Evolutionary conservation across 179 eudicot genomes (phyloP).

Genomic region (Heliamphora pulchella): DNA sequence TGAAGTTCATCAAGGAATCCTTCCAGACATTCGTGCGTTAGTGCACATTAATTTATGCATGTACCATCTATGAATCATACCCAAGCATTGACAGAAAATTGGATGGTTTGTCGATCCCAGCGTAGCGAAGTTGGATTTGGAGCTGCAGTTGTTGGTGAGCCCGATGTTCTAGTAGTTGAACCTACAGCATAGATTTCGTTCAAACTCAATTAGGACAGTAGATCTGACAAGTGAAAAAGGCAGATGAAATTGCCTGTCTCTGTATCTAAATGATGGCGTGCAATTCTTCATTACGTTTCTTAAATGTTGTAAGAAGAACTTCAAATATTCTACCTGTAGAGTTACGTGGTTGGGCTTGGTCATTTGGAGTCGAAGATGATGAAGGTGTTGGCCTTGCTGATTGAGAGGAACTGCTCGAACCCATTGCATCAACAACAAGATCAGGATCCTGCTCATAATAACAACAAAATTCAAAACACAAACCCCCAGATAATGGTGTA

Average conservation of each 20-base stretch:
- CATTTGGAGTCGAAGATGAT: slow-evolving; percentile 13
- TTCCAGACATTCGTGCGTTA: neutral
- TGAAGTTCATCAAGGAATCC: neutral
- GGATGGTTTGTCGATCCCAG: slow-evolving; percentile 78
- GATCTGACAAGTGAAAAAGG: too few species aligned
- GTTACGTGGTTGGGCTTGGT: slow-evolving; percentile 5
- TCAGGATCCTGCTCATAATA: slow-evolving; percentile 42
- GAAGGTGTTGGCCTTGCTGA: slow-evolving; percentile 13
- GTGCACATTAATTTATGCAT: neutral
- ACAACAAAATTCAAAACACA: neutral
- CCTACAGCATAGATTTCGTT: slow-evolving; percentile 31
- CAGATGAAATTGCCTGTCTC: too few species aligned
- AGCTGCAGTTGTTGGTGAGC: slow-evolving; percentile 39
- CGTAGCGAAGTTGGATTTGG: slow-evolving; percentile 58
- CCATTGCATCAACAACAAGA: slow-evolving; percentile 76
- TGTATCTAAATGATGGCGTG: neutral
- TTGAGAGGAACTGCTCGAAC: slow-evolving; percentile 14
- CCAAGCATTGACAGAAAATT: slow-evolving; percentile 91
- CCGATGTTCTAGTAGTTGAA: slow-evolving; percentile 56
- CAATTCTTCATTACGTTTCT: slow-evolving; percentile 5
- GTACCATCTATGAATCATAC: slow-evolving; percentile 28
- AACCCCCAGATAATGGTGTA: neutral
- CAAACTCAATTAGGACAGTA: neutral
- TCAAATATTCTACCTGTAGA: slow-evolving; percentile 3
- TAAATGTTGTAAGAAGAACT: neutral